Evolutionary conservation across 768 basidiomycete genomes (phyloP).

Genomic region (Amanita rubescens): DNA sequence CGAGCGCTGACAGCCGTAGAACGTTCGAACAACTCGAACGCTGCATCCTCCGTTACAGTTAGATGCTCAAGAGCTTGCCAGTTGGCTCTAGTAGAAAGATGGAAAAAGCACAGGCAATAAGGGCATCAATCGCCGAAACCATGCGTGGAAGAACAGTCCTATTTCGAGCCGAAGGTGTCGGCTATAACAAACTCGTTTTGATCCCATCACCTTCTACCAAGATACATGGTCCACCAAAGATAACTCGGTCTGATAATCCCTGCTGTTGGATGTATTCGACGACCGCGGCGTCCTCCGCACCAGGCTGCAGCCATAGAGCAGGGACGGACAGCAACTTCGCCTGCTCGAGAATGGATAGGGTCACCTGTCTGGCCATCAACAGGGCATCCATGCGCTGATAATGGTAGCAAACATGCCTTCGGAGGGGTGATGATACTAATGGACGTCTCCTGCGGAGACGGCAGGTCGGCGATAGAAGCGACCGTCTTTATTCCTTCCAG

Average conservation of each 20-base stretch:
- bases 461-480: slow-evolving; percentile 45
- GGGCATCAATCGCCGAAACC: background rate
- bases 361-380: slow-evolving; percentile 40
- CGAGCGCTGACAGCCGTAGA: background rate
- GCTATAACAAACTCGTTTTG: slow-evolving; percentile 21
- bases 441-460: slow-evolving; percentile 57
- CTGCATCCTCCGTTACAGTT: background rate
- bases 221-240: slow-evolving; percentile 80
- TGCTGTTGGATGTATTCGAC: slow-evolving; percentile 58
- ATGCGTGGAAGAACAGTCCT: background rate
- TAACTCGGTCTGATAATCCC: slow-evolving; percentile 55
- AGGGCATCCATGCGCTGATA: background rate
- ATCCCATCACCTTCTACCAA: slow-evolving; percentile 69
- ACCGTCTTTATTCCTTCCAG: slow-evolving; percentile 61
- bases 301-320: slow-evolving; percentile 85
- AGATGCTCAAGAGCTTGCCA: background rate
- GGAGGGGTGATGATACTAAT: slow-evolving; percentile 76
- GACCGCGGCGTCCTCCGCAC: slow-evolving; percentile 67
- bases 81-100: background rate
- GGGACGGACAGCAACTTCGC: slow-evolving; percentile 68
- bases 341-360: slow-evolving; percentile 56
- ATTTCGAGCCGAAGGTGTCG: background rate
- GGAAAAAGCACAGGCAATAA: background rate
- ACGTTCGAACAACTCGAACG: background rate
- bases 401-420: slow-evolving; percentile 33